Evolutionary conservation across 2,329 filamentous ascomycete genomes (phyloP), one percentile per base, ranked within the genome.

Genomic region (Zalaria sp.): DNA sequence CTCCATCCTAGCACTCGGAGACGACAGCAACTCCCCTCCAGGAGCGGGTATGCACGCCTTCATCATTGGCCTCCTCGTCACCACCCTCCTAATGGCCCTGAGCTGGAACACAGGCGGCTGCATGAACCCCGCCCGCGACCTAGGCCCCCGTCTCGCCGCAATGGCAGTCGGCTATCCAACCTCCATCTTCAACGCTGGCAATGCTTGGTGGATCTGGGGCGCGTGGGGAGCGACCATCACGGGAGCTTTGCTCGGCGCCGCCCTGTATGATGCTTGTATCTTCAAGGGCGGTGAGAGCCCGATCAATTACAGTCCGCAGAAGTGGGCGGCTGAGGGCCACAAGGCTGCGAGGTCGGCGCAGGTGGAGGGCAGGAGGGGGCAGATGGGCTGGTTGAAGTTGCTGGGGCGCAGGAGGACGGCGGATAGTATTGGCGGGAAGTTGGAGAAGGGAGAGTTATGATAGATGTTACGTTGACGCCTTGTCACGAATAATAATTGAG

Each of bases 1-100:
- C 25, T 60, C 64, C 0, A 57, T 72, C n/a, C 57, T 72, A 2
- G 54, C 54, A 1, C 44, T 57, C 5, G 54, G 53, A 39, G 53
- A 56, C 37, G 49, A 48, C 26, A 44, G 47, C 8, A 56, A 57
- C 40, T 46, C 44, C 11, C 51, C 55, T 5, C 53, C 55, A 3
- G 68, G 68, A 5, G 67, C 68, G 0, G 68, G 68, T 38, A 71
- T 72, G 67, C 67, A 66, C 49, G 65, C 69, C 2, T 62, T 72
- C 35, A 62, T 72, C 38, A 56, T 72, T 27, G 68, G 67, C 0
- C 55, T 71, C 1, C 52, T 70, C 3, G 57, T 59, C 25, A 57
- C 56, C 0, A 48, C 49, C 4, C 54, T 61, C 26, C 53, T 50
- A 4, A 64, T 64, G 57, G 55, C 60, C 1, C 64, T 72, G 31